Evolutionary conservation across 2,329 filamentous ascomycete genomes (phyloP), one percentile per base, ranked within the genome.

Genomic region (Aaosphaeria pasadenensis): DNA sequence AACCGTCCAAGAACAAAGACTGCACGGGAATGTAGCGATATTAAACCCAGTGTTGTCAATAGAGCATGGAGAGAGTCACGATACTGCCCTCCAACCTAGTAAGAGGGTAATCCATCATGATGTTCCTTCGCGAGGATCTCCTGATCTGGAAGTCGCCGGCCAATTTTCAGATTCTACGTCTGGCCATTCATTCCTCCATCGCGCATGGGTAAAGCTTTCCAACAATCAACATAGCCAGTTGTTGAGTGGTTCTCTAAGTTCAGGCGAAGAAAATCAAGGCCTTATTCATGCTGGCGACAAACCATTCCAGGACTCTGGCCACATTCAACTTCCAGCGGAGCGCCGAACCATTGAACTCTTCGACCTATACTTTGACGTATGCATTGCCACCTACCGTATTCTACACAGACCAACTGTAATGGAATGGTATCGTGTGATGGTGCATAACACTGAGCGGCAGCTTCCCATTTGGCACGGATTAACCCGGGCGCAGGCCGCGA

Each of bases 201-300:
- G 86, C 75, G 73, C 86, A 77, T 74, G 87, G 84, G 65, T 86
- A 76, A 70, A 86, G 76, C 47, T 89, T 59, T 53, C 84, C 75
- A 41, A 84, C 76, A 38, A 85, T 76, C 44, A 84, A 76, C 73
- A 71, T 38, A 66, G 54, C 13, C 67, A 64, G 0, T 30, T 58
- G 31, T 32, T 55, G 29, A 48, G 43, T 9, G 56, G 58, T 0
- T 46, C 55, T 24, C 6, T 52, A 5, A 57, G 47, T 5, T 43
- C 44, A 5, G 42, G 29, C 4, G 59, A 57, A 31, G 70, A 71
- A 28, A 71, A 72, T 30, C 77, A 80, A 13, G 69, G 72, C 0
- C 65, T 80, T 1, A 75, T 74, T 47, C 71, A 72, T 50, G 78
- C 78, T 28, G 78, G 78, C 0, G 79, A 82, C 52, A 76, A 73